Evolutionary conservation across 2,329 filamentous ascomycete species (phyloP).

Genomic region (Basipetospora chlamydospora): DNA sequence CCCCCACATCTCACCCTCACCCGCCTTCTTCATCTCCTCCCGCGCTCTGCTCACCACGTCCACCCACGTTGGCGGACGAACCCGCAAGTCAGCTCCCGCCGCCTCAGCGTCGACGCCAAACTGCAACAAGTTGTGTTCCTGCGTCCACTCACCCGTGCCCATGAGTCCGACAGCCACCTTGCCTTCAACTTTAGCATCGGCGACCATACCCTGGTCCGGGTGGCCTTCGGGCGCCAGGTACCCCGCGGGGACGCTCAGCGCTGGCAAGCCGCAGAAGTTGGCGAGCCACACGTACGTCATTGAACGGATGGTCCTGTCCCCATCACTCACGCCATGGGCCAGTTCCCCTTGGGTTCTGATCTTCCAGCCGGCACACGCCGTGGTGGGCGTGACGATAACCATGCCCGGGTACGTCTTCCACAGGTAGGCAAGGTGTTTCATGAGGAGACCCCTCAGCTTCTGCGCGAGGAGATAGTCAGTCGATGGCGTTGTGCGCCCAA

Average conservation of each 20-base stretch:
- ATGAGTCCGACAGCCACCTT: slow-evolving; percentile 38
- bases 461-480: slow-evolving; percentile 57
- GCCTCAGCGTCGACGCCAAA: slow-evolving; percentile 33
- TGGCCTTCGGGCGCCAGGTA: slow-evolving; percentile 23
- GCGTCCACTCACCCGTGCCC: slow-evolving; percentile 40
- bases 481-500: slow-evolving; percentile 47
- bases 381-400: slow-evolving; percentile 57
- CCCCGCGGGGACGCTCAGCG: slow-evolving; percentile 29
- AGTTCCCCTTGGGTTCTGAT: slow-evolving; percentile 23
- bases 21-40: slow-evolving; percentile 7
- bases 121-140: slow-evolving; percentile 30
- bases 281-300: slow-evolving; percentile 38
- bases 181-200: slow-evolving; percentile 18
- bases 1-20: neutral
- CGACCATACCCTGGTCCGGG: slow-evolving; percentile 16
- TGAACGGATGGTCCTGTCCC: slow-evolving; percentile 27
- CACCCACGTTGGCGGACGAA: slow-evolving; percentile 25
- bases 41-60: slow-evolving; percentile 26
- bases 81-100: slow-evolving; percentile 18
- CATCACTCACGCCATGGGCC: slow-evolving; percentile 27
- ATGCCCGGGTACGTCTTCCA: slow-evolving; percentile 53
- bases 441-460: slow-evolving; percentile 51
- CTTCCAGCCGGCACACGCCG: slow-evolving; percentile 30
- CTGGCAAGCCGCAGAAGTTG: slow-evolving; percentile 33
- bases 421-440: slow-evolving; percentile 55